Evolutionary conservation across 495 filamentous ascomycete genomes (phyloP), one percentile per base, ranked within the genome.

Genomic region (Cenococcum geophilum): DNA sequence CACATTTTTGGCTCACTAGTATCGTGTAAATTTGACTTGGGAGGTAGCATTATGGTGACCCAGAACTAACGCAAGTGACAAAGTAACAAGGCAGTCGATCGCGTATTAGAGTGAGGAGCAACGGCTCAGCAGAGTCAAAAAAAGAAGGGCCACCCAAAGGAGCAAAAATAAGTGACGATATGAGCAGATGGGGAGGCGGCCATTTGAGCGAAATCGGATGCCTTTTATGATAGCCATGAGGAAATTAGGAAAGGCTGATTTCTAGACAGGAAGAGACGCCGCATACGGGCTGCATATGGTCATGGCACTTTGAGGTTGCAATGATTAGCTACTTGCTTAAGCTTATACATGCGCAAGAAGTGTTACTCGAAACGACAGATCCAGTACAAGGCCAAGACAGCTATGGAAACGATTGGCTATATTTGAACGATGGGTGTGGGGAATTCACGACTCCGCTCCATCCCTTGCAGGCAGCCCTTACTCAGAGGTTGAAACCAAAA

Each of bases 341-440:
- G 40, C 40, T 1, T 14, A 45, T 14, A 45, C 40, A 4, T 45
- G 40, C 11, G 18, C 12, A 45, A 18, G 18, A 14, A 45, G 18
- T 45, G 40, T 45, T 45, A 45, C 40, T 45, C 40, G 40, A 45
- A 45, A 45, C 18, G 40, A 45, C 40, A 45, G 40, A 45, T 45
- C 40, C 18, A 45, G 40, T 45, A 45, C 14, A 45, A 10, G 40
- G 1, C 18, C 12, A 45, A 45, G 18, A 10, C 11, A 18, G 40
- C 18, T 14, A 6, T 18, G 18, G 40, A 45, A 45, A 45, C 11
- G 40, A 45, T 45, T 45, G 40, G 40, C 18, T 2, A 45, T 4
- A 45, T 45, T 45, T 45, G 40, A 14, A 45, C 12, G 40, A 14
- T 14, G 40, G 11, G 40, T 18, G 18, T 45, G 40, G 40, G 40